Evolutionary conservation across 768 basidiomycete genomes (phyloP).

Genomic region (Lanmaoa rubissima): DNA sequence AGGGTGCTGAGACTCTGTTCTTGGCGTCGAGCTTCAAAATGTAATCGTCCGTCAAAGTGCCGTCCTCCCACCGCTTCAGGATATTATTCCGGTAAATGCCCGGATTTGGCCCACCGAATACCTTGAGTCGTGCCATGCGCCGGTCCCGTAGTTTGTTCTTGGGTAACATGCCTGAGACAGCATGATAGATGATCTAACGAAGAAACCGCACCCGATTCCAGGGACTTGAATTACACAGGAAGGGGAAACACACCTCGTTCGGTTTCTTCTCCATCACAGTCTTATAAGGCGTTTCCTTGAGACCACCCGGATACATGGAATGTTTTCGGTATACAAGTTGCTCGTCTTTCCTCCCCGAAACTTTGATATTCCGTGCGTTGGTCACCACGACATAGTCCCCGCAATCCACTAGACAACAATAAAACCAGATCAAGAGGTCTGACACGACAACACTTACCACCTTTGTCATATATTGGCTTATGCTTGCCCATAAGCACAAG

Average conservation of each 20-base stretch:
- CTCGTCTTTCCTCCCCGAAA: conserved; percentile 86
- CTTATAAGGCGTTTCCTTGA: conserved; percentile 87
- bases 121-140: conserved; percentile 81
- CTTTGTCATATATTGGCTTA: conserved; percentile 94
- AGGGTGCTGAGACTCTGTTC: conserved; percentile 13
- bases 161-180: conserved; percentile 97
- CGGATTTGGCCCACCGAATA: conserved; percentile 80
- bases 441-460: conserved; percentile 50
- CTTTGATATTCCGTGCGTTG: conserved; percentile 77
- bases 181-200: conserved; percentile 85
- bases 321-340: conserved; percentile 89
- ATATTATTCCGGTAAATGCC: conserved; percentile 77
- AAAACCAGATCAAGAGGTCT: not conserved
- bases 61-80: conserved; percentile 81
- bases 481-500: conserved; percentile 98
- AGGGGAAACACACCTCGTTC: conserved; percentile 67
- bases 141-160: conserved; percentile 95
- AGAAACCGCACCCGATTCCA: not conserved
- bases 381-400: conserved; percentile 98
- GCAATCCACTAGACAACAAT: conserved; percentile 71
- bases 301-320: conserved; percentile 88
- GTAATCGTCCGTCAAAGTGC: conserved; percentile 52
- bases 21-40: conserved; percentile 26
- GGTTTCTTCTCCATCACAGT: conserved; percentile 83
- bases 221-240: not conserved